A percentile compares a stretch with the other conserved stretches of the same genome.
phyloP scores from a whole-genome alignment of 176 grass and related monocot genomes.

The Poa annua region DNA sequence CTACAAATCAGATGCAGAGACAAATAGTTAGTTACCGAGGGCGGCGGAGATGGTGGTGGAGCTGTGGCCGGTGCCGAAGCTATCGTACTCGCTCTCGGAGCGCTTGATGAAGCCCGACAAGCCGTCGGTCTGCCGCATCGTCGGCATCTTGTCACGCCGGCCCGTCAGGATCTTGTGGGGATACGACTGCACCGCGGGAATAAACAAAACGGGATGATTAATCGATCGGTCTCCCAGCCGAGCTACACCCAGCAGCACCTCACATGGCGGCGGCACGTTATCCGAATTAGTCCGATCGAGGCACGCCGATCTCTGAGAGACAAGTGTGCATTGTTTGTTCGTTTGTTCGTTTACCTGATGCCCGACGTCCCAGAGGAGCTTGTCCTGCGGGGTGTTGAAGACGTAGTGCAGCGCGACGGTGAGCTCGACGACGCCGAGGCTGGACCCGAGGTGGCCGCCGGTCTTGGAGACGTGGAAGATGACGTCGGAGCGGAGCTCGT shows the following conservation, averaged over 20 bases:
- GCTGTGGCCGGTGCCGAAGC: slow-evolving; percentile 95
- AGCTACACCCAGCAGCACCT: neutral
- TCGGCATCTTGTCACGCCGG: slow-evolving; percentile 92
- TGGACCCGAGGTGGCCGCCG: slow-evolving; percentile 94
- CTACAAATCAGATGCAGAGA: neutral
- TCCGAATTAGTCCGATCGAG: neutral
- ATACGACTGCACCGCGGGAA: slow-evolving; percentile 65
- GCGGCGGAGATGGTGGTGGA: slow-evolving; percentile 95
- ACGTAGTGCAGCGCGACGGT: slow-evolving; percentile 95
- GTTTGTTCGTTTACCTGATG: slow-evolving; percentile 74
- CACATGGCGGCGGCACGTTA: slow-evolving; percentile 39
- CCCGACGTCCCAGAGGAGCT: slow-evolving; percentile 95
- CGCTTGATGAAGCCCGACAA: slow-evolving; percentile 89
- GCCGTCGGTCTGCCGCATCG: slow-evolving; percentile 88
- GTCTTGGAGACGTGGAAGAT: slow-evolving; percentile 99
- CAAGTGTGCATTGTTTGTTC: slow-evolving; percentile 3
- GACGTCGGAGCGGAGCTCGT: slow-evolving; percentile 95
- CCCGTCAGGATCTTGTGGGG: slow-evolving; percentile 99
- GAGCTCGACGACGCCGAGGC: slow-evolving; percentile 91
- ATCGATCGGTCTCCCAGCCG: neutral
- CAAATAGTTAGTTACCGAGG: slow-evolving; percentile 52
- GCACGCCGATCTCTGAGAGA: neutral
- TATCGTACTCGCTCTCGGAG: slow-evolving; percentile 84
- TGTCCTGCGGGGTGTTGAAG: slow-evolving; percentile 89
- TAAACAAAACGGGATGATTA: neutral